A percentile compares a stretch with the other conserved stretches of the same genome.
These are phyloP conservation scores for Ashbya aceris DNA, from an alignment of 1,139 yeast genomes.

Conservation along the genomic window DNA sequence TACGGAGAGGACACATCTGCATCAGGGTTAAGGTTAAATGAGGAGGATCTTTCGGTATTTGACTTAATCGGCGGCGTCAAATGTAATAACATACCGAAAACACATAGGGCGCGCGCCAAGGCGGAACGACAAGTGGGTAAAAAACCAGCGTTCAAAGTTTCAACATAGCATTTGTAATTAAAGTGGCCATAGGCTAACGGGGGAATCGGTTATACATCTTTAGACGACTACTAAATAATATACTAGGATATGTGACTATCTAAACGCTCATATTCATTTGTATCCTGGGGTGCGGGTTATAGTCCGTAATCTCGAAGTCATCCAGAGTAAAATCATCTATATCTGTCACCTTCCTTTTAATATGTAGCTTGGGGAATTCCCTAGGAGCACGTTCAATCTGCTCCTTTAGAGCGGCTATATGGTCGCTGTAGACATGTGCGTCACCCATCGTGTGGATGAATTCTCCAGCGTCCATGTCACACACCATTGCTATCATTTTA, in stretches of 20 bases:
- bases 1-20: conserved; percentile 8
- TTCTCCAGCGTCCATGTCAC: conserved; percentile 91
- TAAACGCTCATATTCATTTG: conserved; percentile 76
- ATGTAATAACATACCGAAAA: conserved; percentile 16
- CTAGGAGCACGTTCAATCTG: conserved; percentile 72
- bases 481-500: conserved; percentile 90
- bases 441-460: conserved; percentile 95
- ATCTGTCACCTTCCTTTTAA: conserved; percentile 53
- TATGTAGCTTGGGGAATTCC: conserved; percentile 65
- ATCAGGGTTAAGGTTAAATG: conserved; percentile 8
- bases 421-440: conserved; percentile 89
- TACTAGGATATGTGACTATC: conserved; percentile 7
- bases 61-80: conserved; percentile 21
- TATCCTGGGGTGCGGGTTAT: conserved; percentile 73
- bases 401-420: conserved; percentile 76
- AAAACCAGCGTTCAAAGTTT: conserved; percentile 1
- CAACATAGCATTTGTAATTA: neutral
- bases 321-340: conserved; percentile 86
- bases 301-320: conserved; percentile 72
- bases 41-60: conserved; percentile 25
- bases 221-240: neutral
- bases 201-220: neutral
- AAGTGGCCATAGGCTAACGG: neutral
- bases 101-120: conserved; percentile 19
- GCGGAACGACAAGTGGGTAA: conserved; percentile 7